phyloP scores from a whole-genome alignment of 768 basidiomycete species.

The Atractiella rhizophila region DNA sequence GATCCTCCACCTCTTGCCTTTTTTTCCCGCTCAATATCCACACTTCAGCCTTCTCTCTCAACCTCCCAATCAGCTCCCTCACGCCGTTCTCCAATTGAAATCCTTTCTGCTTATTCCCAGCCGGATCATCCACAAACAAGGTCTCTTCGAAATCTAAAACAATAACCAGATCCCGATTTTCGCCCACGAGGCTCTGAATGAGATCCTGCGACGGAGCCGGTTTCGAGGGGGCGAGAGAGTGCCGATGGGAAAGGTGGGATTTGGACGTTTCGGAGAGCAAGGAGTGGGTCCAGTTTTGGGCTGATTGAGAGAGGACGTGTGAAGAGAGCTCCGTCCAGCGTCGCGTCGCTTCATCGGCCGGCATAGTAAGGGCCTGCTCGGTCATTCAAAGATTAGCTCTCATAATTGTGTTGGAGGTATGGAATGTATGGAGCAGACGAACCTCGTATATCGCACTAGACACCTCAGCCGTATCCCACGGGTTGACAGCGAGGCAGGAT shows the following conservation, averaged over 20 bases:
- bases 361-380: constrained; percentile 43
- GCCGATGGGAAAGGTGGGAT: neutral
- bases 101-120: too few relatives aligned
- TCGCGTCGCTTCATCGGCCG: constrained; percentile 39
- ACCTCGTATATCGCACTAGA: constrained; percentile 19
- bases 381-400: constrained; percentile 1
- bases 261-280: constrained; percentile 26
- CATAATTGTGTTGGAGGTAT: neutral
- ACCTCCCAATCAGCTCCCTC: too few relatives aligned
- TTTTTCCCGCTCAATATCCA: too few relatives aligned
- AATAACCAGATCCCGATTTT: constrained; percentile 38
- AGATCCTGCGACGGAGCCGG: constrained; percentile 1
- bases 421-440: neutral
- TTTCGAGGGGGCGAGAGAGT: constrained; percentile 1
- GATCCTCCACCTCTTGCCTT: too few relatives aligned
- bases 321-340: constrained; percentile 62
- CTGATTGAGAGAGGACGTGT: constrained; percentile 64
- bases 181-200: constrained; percentile 17
- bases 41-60: too few relatives aligned
- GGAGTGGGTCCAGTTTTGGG: constrained; percentile 60
- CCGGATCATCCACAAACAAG: neutral
- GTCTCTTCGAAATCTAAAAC: constrained; percentile 38
- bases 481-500: constrained; percentile 62
- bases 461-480: constrained; percentile 62
- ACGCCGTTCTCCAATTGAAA: too few relatives aligned